phyloP scores from a whole-genome alignment of 1,284 basidiomycete species.

The Apiotrichum montevideense region DNA sequence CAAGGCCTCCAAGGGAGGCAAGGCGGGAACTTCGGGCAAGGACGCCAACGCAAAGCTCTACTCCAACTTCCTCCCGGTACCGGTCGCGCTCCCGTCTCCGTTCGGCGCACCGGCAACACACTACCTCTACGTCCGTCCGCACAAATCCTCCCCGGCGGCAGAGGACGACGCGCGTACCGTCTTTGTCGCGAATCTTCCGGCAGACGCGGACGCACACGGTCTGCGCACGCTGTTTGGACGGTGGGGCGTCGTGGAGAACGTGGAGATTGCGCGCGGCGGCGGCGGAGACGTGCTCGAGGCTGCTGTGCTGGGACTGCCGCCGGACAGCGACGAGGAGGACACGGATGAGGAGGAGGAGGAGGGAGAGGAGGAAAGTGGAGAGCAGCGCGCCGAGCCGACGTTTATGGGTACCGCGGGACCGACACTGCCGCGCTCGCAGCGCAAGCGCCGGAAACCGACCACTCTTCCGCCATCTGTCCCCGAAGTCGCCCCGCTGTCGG shows the following conservation, averaged over 20 bases:
- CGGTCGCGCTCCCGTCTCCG: constrained; percentile 22
- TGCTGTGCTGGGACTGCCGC: constrained; percentile 26
- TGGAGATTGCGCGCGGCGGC: constrained; percentile 51
- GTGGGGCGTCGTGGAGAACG: constrained; percentile 67
- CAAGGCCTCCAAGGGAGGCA: neutral
- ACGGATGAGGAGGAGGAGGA: constrained; percentile 45
- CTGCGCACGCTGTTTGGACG: constrained; percentile 64
- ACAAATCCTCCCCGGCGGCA: constrained; percentile 9
- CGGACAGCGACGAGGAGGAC: constrained; percentile 25
- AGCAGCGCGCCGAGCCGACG: constrained; percentile 32
- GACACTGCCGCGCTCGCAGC: constrained; percentile 40
- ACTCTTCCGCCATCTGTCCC: constrained; percentile 55
- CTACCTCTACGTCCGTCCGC: constrained; percentile 39
- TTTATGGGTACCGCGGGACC: constrained; percentile 52
- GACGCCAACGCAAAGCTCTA: constrained; percentile 22
- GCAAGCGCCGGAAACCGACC: constrained; percentile 46
- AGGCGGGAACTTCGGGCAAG: neutral
- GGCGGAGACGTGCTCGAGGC: constrained; percentile 32
- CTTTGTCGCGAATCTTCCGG: constrained; percentile 78
- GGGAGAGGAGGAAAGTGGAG: constrained; percentile 30
- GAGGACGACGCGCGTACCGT: constrained; percentile 56
- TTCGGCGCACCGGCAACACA: constrained; percentile 24
- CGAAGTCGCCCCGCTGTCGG: constrained; percentile 31
- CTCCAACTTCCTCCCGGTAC: constrained; percentile 33
- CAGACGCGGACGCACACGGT: constrained; percentile 73